Evolutionary conservation across 208 protist species (phyloP), one percentile per base, ranked within the genome.

Genomic region (Wallacemonas rigidus): DNA sequence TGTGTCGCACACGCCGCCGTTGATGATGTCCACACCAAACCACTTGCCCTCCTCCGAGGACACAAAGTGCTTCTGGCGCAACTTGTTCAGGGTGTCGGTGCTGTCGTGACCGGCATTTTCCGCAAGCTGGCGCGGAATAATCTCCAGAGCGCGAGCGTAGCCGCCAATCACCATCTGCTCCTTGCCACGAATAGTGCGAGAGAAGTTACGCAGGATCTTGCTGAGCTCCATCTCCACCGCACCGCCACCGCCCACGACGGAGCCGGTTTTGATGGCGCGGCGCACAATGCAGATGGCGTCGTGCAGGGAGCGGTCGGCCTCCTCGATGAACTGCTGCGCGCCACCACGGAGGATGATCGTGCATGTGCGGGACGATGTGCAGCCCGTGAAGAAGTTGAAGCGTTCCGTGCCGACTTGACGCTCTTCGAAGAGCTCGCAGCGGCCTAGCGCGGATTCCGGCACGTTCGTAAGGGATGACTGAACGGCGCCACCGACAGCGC

Each of bases 51-150:
- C 68, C 38, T 77, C 61, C 36, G 72, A 70, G 43, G 67, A 65
- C 15, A 80, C 68, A 76, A 95, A 92, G 87, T 99, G 99, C 80
- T 97, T 97, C 69, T 99, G 90, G 56, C 99, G 93, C 38, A 99
- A 90, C 81, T 99, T 98, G 90, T 99, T 99, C 39, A 99, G 82
- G 56, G 99, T 99, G 69, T 99, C 98, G 43, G 98, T 99, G 69
- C 98, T 96, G 88, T 99, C 99, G 81, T 99, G 99, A 47, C 99
- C 99, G 56, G 99, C 99, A 76, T 99, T 99, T 76, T 99, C 97
- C 45, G 98, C 86, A 45, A 99, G 82, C 73, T 93, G 97, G 51
- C 99, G 88, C 53, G 99, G 99, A 80, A 99, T 99, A 26, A 99
- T 88, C 85, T 99, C 99, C 5, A 99, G 87, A 11, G 99, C 99